Evolutionary conservation across 495 filamentous ascomycete genomes (phyloP), one percentile per base, ranked within the genome.

Genomic region (Elaphomyces granulatus): DNA sequence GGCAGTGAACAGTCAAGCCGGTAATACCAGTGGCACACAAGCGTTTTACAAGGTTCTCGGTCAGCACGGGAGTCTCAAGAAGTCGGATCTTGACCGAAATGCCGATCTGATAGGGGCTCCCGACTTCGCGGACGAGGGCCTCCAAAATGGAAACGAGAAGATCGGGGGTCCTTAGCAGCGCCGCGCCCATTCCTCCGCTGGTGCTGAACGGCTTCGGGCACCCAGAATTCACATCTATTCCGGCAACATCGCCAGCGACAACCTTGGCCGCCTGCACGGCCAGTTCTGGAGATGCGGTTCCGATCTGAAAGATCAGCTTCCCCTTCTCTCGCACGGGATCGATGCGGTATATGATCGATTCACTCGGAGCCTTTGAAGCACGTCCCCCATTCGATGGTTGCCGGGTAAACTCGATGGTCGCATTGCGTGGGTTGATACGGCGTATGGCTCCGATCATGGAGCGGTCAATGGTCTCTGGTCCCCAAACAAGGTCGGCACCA

Each of bases 131-230:
- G 8, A 94, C 87, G 10, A 98, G 68, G 0, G 81, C 75, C 38
- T 77, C 72, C 0, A 98, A 70, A 40, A 98, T 96, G 0, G 75
- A 66, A 37, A 77, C 78, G 0, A 98, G 74, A 46, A 68, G 74
- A 40, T 95, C 88, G 1, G 90, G 92, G 0, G 77, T 82, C 36
- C 71, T 69, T 12, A 98, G 68, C 15, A 98, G 62, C 2, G 87
- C 90, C 0, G 92, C 90, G 20, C 92, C 92, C 90, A 96, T 98
- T 28, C 90, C 92, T 26, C 84, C 81, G 41, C 67, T 68, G 8
- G 87, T 92, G 45, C 78, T 85, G 58, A 98, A 98, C 2, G 92
- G 86, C 60, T 96, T 98, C 0, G 90, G 90, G 57, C 90, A 98
- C 3, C 90, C 90, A 3, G 88, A 83, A 63, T 98, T 98, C 40